phyloP scores from a whole-genome alignment of 2,329 filamentous ascomycete genomes.

The Sclerotinia minor region DNA sequence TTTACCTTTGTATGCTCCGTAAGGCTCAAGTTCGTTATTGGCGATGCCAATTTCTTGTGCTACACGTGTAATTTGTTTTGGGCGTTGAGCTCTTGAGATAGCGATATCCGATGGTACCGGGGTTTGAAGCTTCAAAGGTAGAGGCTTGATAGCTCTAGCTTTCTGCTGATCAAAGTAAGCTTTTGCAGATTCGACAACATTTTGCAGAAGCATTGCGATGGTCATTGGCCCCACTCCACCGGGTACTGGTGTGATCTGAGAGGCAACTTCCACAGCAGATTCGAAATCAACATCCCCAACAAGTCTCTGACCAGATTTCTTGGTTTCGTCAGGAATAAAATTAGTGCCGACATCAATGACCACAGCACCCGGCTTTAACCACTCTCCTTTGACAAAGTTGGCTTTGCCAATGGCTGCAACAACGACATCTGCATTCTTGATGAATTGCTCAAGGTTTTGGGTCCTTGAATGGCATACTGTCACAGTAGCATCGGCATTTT shows the following conservation, averaged over 20 bases:
- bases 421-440: slow-evolving; percentile 85
- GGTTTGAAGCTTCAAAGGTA: slow-evolving; percentile 75
- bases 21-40: slow-evolving; percentile 87
- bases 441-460: slow-evolving; percentile 65
- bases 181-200: slow-evolving; percentile 84
- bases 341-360: slow-evolving; percentile 98
- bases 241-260: slow-evolving; percentile 91
- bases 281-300: slow-evolving; percentile 96
- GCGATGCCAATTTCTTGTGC: slow-evolving; percentile 87
- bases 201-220: slow-evolving; percentile 95
- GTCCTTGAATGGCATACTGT: slow-evolving; percentile 95
- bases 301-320: slow-evolving; percentile 87
- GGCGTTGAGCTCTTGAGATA: slow-evolving; percentile 82
- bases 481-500: slow-evolving; percentile 94
- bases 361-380: slow-evolving; percentile 91
- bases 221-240: slow-evolving; percentile 99
- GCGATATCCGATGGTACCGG: slow-evolving; percentile 96
- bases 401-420: slow-evolving; percentile 89
- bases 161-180: slow-evolving; percentile 82
- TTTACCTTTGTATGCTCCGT: slow-evolving; percentile 95
- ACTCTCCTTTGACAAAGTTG: slow-evolving; percentile 88
- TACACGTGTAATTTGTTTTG: slow-evolving; percentile 85
- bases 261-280: slow-evolving; percentile 79
- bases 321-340: slow-evolving; percentile 83
- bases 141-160: slow-evolving; percentile 72